A percentile compares a stretch with the other conserved stretches of the same genome.
Evolutionary conservation across 768 basidiomycete genomes (phyloP).

Genomic region (Lactifluus pinguis): DNA sequence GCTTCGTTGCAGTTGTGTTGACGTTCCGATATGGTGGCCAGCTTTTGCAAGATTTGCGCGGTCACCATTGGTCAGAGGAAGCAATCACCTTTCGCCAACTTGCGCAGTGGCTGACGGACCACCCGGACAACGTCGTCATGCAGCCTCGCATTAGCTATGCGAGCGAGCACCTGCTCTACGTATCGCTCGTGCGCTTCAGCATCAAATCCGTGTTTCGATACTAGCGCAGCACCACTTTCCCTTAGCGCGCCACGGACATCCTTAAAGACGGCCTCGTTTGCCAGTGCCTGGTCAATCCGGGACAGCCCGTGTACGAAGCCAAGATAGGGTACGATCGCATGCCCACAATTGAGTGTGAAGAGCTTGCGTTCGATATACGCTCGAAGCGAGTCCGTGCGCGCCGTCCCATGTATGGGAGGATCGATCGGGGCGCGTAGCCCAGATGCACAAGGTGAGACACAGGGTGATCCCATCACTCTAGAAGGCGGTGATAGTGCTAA

Average conservation of each 20-base stretch:
- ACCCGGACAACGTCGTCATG: conserved; percentile 32
- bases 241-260: conserved; percentile 28
- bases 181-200: conserved; percentile 24
- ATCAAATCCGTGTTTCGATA: conserved; percentile 25
- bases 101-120: conserved; percentile 32
- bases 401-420: conserved; percentile 19
- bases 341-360: conserved; percentile 35
- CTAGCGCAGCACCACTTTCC: conserved; percentile 32
- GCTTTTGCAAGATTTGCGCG: neutral
- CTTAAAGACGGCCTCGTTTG: conserved; percentile 24
- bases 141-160: conserved; percentile 30
- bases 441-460: conserved; percentile 14
- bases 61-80: conserved; percentile 29
- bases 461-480: conserved; percentile 10
- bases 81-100: conserved; percentile 29
- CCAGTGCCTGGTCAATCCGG: conserved; percentile 29
- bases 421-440: conserved; percentile 24
- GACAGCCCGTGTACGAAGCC: conserved; percentile 26
- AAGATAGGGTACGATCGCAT: conserved; percentile 33
- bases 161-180: conserved; percentile 27
- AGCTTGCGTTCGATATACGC: conserved; percentile 36
- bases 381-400: conserved; percentile 26
- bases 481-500: conserved; percentile 15
- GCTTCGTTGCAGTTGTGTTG: neutral
- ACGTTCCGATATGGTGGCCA: no score